phyloP scores from a whole-genome alignment of 345 rosid species.

The Lepidium africanum region DNA sequence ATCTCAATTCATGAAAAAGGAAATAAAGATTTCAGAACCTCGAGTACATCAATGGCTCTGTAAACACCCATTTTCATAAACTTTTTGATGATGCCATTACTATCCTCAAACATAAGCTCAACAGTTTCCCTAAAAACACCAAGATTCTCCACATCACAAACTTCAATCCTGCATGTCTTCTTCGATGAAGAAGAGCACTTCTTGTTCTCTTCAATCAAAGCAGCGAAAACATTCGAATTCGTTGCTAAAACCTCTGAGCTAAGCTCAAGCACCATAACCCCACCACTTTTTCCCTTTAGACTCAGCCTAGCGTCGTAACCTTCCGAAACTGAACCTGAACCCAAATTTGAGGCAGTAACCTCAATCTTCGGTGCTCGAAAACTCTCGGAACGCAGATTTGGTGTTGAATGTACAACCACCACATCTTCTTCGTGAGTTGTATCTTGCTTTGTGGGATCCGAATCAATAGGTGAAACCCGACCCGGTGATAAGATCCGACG shows the following conservation, averaged over 20 bases:
- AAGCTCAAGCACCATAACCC: constrained; percentile 58
- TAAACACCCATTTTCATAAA: constrained; percentile 64
- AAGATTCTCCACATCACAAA: constrained; percentile 72
- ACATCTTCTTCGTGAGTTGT: constrained; percentile 14
- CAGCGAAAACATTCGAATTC: constrained; percentile 59
- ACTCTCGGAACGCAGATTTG: constrained; percentile 34
- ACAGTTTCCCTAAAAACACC: constrained; percentile 68
- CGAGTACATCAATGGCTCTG: constrained; percentile 71
- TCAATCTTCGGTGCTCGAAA: constrained; percentile 34
- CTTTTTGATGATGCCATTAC: constrained; percentile 34
- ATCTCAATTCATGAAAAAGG: not conserved
- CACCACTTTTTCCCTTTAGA: constrained; percentile 66
- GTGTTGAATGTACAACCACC: constrained; percentile 8
- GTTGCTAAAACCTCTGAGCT: constrained; percentile 51
- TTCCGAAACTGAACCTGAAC: not conserved
- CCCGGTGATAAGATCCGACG: constrained; percentile 94
- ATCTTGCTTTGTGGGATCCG: constrained; percentile 38
- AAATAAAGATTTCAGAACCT: constrained; percentile 41
- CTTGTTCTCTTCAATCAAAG: constrained; percentile 37
- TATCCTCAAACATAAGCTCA: constrained; percentile 80
- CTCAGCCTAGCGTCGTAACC: constrained; percentile 61
- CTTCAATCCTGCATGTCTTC: constrained; percentile 65
- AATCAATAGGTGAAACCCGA: constrained; percentile 89
- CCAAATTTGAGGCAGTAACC: not conserved
- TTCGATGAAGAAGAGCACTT: constrained; percentile 13